Base-by-base conservation (phyloP, 805 yeast species). In the Komagataella pseudopastoris region DNA sequence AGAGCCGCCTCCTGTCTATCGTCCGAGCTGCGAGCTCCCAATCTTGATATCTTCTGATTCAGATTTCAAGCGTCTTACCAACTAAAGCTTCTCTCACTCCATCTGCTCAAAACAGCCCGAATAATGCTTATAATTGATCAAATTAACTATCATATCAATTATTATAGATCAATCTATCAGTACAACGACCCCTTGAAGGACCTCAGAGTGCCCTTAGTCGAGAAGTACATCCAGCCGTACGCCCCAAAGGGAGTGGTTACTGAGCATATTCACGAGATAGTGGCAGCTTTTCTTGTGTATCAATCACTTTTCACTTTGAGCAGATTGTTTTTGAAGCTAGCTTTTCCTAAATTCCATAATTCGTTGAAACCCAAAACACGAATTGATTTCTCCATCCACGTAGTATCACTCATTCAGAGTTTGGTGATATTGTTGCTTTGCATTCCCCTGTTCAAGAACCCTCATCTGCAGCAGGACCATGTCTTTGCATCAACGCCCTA, bases 401-500 rank as follows among this genome's bases (percentile, higher is more conserved):
- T 61, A 10, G 71, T 68, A 5, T 67, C 71, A 2, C 60, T 66
- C 43, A 24, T 67, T 47, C 72, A 68, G 51, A 56, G 68, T 10
- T 46, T 58, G 6, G 49, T 68, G 50, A 68, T 68, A 44, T 55
- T 66, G 48, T 48, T 54, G 14, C 39, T 65, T 7, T 63, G 61
- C 18, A 52, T 67, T 39, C 71, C 71, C 1, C 53, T 61, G 18
- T 60, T 64, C 51, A 44, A 57, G 44, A 64, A 67, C 52, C 51
- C 57, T 10, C 55, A 60, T 49, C 59, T 67, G 23, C 51, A 56
- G 12, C 50, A 54, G 17, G 65, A 68, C 49, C 63, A 60, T 23
- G 56, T 68, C 14, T 67, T 65, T 56, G 67, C 67, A 1, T 51
- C 58, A 2, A 62, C 66, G 1, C 72, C 72, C 17, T 68, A 66